phyloP scores from a whole-genome alignment of 2,329 filamentous ascomycete species.

The Mycosphaerella arachidis region DNA sequence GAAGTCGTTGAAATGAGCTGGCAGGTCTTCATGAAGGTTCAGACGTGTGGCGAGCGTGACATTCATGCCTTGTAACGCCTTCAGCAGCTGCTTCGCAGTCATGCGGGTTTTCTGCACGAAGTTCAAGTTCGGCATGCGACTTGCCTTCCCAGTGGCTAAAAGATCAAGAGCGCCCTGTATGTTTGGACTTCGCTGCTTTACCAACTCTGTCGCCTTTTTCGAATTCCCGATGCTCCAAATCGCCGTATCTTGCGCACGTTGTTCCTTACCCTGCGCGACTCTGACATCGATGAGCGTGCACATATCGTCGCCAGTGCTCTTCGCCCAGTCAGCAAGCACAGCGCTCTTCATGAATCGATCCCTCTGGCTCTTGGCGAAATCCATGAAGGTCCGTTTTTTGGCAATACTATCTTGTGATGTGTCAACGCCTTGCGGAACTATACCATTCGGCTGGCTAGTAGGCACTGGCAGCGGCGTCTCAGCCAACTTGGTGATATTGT shows the following conservation, averaged over 20 bases:
- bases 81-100: slow-evolving; percentile 65
- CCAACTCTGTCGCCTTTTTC: slow-evolving; percentile 66
- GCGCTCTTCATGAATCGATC: slow-evolving; percentile 89
- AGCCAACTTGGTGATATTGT: slow-evolving; percentile 66
- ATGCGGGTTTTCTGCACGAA: slow-evolving; percentile 73
- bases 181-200: slow-evolving; percentile 83
- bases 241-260: slow-evolving; percentile 35
- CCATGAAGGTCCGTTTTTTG: slow-evolving; percentile 71
- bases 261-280: slow-evolving; percentile 56
- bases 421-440: slow-evolving; percentile 42
- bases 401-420: slow-evolving; percentile 60
- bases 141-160: slow-evolving; percentile 70
- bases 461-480: slow-evolving; percentile 55
- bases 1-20: slow-evolving; percentile 72
- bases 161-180: slow-evolving; percentile 83
- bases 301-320: slow-evolving; percentile 66
- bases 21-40: slow-evolving; percentile 80
- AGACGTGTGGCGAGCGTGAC: slow-evolving; percentile 76
- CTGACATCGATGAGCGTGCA: slow-evolving; percentile 85
- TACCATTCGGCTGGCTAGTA: slow-evolving; percentile 36
- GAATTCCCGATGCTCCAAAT: slow-evolving; percentile 45
- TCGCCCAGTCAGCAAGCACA: slow-evolving; percentile 86
- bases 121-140: slow-evolving; percentile 74
- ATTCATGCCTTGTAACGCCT: slow-evolving; percentile 75
- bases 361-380: slow-evolving; percentile 74